Conservation (phyloP, 139 green algal genomes). For the Chlorella sorokiniana region DNA sequence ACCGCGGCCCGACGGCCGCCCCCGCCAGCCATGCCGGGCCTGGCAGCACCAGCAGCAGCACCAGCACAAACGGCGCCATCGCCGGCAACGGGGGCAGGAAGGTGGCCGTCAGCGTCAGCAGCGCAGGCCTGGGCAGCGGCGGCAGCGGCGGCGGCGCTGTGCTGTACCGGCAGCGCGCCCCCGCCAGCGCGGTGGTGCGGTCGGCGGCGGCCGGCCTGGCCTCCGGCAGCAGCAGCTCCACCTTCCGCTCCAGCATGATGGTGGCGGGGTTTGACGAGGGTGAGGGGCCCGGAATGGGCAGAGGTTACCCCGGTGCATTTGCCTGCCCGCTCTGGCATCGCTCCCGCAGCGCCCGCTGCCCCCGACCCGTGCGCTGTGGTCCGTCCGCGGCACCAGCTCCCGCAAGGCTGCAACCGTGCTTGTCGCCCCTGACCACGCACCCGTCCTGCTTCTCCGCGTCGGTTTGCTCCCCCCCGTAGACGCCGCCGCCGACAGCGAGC, state of each 20-base stretch:
- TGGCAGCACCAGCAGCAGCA: constrained; percentile 8
- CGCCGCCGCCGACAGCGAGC: neutral
- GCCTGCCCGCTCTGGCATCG: neutral
- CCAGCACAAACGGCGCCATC: constrained; percentile 1
- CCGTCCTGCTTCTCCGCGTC: neutral
- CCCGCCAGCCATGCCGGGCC: too few relatives aligned
- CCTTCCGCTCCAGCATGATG: constrained; percentile 41
- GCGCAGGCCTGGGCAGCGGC: neutral
- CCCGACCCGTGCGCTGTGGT: too few relatives aligned
- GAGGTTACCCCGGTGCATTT: neutral
- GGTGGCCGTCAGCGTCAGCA: neutral
- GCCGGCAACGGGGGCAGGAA: neutral
- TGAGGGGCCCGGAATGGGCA: neutral
- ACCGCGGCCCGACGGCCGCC: neutral
- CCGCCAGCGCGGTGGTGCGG: neutral
- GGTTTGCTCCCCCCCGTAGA: too few relatives aligned
- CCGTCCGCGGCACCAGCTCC: too few relatives aligned
- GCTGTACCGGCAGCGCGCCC: constrained; percentile 15
- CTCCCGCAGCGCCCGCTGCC: too few relatives aligned
- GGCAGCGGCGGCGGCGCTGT: neutral
- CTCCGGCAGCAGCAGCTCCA: neutral
- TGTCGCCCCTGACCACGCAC: neutral
- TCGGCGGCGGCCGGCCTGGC: neutral
- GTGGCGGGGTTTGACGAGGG: constrained; percentile 49
- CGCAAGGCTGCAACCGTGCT: too few relatives aligned